Percentiles rank a stretch among this genome's conserved stretches.
phyloP scores from a whole-genome alignment of 192 early-diverging fungal species.

The Physocladia obscura region DNA sequence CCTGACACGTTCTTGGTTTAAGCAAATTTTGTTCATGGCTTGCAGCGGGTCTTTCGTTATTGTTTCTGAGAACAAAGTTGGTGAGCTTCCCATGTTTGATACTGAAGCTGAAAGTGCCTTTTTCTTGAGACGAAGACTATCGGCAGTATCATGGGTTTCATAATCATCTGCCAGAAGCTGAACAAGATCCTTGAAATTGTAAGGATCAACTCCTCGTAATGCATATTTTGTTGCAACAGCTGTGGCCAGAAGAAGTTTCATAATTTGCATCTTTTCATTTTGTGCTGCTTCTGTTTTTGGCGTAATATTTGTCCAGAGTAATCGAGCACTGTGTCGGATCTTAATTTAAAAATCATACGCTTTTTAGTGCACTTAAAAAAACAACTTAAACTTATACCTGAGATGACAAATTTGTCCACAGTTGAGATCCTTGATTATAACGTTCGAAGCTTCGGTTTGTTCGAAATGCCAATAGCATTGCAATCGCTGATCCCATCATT shows the following conservation, averaged over 20 bases:
- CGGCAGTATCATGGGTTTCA: not conserved
- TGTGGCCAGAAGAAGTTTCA: conserved; percentile 73
- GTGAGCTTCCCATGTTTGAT: too few relatives aligned
- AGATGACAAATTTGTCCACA: conserved; percentile 58
- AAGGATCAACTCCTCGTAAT: conserved; percentile 57
- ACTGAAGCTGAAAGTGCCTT: too few relatives aligned
- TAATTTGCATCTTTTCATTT: conserved; percentile 63
- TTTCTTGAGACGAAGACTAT: not conserved
- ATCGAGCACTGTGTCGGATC: conserved; percentile 71
- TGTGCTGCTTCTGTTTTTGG: not conserved
- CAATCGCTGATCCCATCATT: conserved; percentile 36
- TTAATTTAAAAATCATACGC: conserved; percentile 30
- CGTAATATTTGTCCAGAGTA: conserved; percentile 62
- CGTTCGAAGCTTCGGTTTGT: conserved; percentile 70
- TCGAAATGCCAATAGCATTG: conserved; percentile 73
- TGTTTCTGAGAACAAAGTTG: not conserved
- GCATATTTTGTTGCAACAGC: conserved; percentile 78
- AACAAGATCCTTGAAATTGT: conserved; percentile 9
- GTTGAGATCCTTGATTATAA: conserved; percentile 80
- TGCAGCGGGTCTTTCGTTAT: not conserved
- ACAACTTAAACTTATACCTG: not conserved
- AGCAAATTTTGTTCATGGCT: too few relatives aligned
- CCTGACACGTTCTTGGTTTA: too few relatives aligned
- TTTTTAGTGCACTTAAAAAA: not conserved
- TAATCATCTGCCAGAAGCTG: conserved; percentile 16